Base-by-base conservation (phyloP, 169 alveolate genomes). In the Cryptosporidium sp. region DNA sequence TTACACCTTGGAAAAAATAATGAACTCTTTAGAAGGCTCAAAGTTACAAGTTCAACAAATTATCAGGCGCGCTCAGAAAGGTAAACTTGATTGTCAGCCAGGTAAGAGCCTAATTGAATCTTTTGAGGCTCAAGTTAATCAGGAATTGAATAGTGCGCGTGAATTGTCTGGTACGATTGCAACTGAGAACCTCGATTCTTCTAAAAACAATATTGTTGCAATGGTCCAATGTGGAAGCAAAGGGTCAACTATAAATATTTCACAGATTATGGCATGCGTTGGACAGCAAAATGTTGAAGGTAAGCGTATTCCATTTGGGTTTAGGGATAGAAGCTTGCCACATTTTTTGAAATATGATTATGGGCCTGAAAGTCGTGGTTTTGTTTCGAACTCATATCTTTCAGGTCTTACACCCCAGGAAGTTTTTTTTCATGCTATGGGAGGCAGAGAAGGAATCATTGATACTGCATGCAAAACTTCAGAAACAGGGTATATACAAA, bases 261-360 rank as follows among this genome's bases (percentile, higher is more conserved):
- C 99, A 93, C 96, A 97, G 95, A 98, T 99, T 91, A 98, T 98
- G 93, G 99, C 99, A 33, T 98, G 99, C 91, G 99, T 99, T 23
- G 99, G 99, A 0, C 99, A 99, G 93, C 99, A 99, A 95, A 98
- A 99, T 93, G 99, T 99, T 7, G 99, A 99, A 93, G 99, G 99
- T n/a, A 98, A 98, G 84, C 97, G 99, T 70, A 97, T 99, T 80
- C 99, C 99, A 44, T 97, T 97, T 84, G 99, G 99, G 31, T 98
- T 98, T 94, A 93, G 97, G 31, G 98, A 97, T 84, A 97, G 99
- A 60, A 96, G 99, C 10, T 94, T 99, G 69, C 99, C 99, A 9
- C 99, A 98, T 93, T 99, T 99, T 93, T 93, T 97, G 70, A 98
- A 98, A 95, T 99, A 97, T 92, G 99, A 98, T 94, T 98, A 97